These are phyloP conservation scores for Caryopteris hybrid DNA, from an alignment of 305 asterid genomes.

Conservation along the genomic window DNA sequence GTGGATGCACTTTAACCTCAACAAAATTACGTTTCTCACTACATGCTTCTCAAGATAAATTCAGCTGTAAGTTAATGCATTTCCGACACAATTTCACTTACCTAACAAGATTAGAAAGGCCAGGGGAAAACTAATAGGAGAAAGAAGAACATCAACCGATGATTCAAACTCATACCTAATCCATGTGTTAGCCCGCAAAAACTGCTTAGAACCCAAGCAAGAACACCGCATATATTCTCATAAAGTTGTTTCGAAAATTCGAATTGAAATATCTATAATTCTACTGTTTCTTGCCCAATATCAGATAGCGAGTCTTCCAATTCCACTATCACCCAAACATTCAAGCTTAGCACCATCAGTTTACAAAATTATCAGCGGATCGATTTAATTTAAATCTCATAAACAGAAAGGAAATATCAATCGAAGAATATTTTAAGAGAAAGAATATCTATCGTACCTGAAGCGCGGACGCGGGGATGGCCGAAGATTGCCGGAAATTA, in stretches of 20 bases:
- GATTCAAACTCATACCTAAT: neutral
- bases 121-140: neutral
- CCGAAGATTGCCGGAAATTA: neutral
- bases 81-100: neutral
- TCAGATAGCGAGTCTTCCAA: neutral
- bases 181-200: neutral
- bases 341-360: neutral
- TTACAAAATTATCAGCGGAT: neutral
- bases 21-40: neutral
- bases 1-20: neutral
- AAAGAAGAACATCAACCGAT: neutral
- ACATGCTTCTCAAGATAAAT: neutral
- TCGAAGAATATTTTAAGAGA: neutral
- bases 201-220: neutral
- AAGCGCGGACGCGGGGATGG: neutral
- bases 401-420: neutral
- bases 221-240: neutral
- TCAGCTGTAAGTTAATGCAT: neutral
- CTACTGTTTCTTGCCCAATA: neutral
- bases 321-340: neutral
- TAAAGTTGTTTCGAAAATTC: neutral
- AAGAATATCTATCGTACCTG: constrained; percentile 9
- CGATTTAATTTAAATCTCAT: neutral
- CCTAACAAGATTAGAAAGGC: neutral
- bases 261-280: neutral